Conservation (phyloP, 768 basidiomycete genomes). For the Auricularia heimuer region DNA sequence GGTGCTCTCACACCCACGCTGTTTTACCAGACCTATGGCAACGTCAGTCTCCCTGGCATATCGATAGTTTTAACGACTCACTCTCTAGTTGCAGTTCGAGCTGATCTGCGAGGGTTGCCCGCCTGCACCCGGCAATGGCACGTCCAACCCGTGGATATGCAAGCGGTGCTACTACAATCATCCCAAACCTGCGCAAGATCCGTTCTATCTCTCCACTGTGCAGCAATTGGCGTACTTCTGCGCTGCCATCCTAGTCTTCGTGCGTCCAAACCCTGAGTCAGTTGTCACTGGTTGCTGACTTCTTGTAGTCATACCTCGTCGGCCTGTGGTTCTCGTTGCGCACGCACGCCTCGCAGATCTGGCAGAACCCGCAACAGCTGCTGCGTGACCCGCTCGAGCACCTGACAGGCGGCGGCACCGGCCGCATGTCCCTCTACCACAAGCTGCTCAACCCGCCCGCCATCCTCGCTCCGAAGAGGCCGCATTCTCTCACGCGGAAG, state of each 20-base stretch:
- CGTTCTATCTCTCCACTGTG: constrained; percentile 94
- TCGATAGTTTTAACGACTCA: not conserved
- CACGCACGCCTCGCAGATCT: constrained; percentile 96
- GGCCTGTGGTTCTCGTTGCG: constrained; percentile 98
- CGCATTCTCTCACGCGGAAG: constrained; percentile 31
- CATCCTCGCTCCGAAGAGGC: constrained; percentile 14
- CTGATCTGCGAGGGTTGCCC: constrained; percentile 80
- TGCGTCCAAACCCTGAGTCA: constrained; percentile 32
- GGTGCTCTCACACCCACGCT: constrained; percentile 90
- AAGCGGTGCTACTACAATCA: constrained; percentile 91
- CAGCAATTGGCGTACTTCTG: constrained; percentile 95
- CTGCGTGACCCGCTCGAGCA: constrained; percentile 53
- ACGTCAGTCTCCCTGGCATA: constrained; percentile 17
- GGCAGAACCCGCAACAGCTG: constrained; percentile 92
- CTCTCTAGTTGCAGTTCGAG: constrained; percentile 53
- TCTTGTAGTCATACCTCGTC: constrained; percentile 78
- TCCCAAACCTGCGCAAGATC: constrained; percentile 84
- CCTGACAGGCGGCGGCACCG: constrained; percentile 23
- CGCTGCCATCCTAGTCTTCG: constrained; percentile 79
- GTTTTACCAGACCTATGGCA: constrained; percentile 97
- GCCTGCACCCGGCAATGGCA: constrained; percentile 13
- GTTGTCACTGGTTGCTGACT: constrained; percentile 6
- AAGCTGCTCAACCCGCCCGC: constrained; percentile 34
- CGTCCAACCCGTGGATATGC: constrained; percentile 64
- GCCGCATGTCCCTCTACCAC: constrained; percentile 58